These are phyloP conservation scores for Flueggea neowawraea DNA, from an alignment of 441 rosid genomes.

Conservation along the genomic window DNA sequence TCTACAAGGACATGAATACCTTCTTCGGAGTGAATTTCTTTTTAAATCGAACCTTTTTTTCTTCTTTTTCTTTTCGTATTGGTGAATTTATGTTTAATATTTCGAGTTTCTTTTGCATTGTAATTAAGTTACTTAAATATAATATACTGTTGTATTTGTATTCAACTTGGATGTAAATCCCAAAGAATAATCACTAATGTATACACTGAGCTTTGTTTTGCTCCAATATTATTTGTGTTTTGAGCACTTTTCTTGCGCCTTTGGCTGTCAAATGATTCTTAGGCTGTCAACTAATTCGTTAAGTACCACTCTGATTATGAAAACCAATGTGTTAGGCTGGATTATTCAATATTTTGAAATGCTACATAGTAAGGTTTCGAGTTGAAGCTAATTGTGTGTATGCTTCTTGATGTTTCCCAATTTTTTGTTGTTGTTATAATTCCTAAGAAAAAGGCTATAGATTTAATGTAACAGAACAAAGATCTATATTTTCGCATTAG, in stretches of 20 bases:
- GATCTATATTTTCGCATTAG: no score
- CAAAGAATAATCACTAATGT: no score
- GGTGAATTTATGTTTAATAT: conserved; percentile 1
- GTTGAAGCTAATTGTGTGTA: conserved; percentile 8
- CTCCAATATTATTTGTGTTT: background rate
- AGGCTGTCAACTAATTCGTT: background rate
- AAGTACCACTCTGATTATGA: background rate
- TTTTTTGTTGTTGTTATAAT: no score
- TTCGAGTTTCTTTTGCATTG: background rate
- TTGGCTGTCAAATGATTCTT: conserved; percentile 1
- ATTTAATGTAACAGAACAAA: no score
- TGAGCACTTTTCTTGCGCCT: conserved; percentile 8
- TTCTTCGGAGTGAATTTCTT: conserved; percentile 67
- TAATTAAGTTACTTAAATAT: no score
- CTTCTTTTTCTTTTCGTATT: background rate
- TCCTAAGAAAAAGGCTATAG: no score
- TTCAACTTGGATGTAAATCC: no score
- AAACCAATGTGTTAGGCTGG: background rate
- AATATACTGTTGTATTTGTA: no score
- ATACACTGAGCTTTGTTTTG: background rate
- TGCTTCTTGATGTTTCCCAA: background rate
- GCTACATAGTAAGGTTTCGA: background rate
- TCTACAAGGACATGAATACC: conserved; percentile 69
- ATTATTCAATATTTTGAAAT: conserved; percentile 11
- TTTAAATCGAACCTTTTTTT: background rate